Evolutionary conservation across 2,329 filamentous ascomycete genomes (phyloP).

Genomic region (Fusarium pseudonygamai): DNA sequence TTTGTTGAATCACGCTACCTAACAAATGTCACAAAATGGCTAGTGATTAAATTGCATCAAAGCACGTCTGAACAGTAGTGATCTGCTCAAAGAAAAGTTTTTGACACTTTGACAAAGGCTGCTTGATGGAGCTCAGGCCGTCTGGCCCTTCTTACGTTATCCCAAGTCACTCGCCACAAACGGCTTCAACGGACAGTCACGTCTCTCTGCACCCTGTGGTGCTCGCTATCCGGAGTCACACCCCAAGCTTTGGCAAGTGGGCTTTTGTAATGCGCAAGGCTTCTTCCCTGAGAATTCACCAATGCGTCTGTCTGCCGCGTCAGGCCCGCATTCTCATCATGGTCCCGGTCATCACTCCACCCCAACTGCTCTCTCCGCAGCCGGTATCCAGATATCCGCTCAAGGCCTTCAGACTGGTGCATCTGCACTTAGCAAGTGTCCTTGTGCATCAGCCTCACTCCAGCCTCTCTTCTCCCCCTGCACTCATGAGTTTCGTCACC

Average conservation of each 20-base stretch:
- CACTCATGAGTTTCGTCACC: neutral
- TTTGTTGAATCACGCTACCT: neutral
- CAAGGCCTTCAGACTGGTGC: neutral
- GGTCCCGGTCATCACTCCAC: fast-evolving
- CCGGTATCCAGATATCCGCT: fast-evolving
- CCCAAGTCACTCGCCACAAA: fast-evolving
- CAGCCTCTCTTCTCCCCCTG: neutral
- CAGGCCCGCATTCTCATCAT: neutral
- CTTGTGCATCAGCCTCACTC: neutral
- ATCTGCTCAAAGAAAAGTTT: neutral
- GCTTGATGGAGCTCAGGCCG: neutral
- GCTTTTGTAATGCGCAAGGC: neutral
- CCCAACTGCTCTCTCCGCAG: neutral
- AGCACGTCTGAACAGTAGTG: neutral
- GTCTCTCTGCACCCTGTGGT: neutral
- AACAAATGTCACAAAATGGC: neutral
- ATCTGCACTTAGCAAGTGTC: neutral
- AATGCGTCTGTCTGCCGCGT: neutral
- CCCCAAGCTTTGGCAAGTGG: neutral
- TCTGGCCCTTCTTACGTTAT: fast-evolving
- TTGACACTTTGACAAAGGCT: neutral
- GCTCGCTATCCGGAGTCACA: neutral
- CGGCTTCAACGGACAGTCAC: neutral
- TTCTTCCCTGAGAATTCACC: neutral
- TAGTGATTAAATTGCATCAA: fast-evolving